Evolutionary conservation across 441 rosid genomes (phyloP), one percentile per base, ranked within the genome.

Genomic region (Biscutella laevigata): DNA sequence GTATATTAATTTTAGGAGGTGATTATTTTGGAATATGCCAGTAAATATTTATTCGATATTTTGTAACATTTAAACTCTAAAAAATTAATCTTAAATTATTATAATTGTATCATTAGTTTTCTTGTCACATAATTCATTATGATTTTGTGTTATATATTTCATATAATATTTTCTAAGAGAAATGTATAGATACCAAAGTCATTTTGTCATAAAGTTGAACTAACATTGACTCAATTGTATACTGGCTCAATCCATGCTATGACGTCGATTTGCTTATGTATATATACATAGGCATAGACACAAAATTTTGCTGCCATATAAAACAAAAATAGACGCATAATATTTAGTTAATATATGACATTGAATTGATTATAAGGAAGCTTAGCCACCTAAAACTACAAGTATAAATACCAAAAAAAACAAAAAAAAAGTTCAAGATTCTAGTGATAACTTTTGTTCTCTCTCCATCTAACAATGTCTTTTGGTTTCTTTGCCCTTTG

Each of bases 401-500:
- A 34, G 17, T 26, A 22, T 44, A 21, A 28, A 3, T 14, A 21
- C 6, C 19, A 33, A 41, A 50, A 16, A 7, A 11, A 38, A 47
- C 1, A 13, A 30, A 6, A n/a, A n/a, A n/a, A n/a, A n/a, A n/a
- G n/a, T n/a, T 2, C 0, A 37, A 39, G 16, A 64, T 55, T 46
- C 37, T 30, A 49, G 13, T 21, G 36, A 28, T 32, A 16, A 32
- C 56, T 38, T 63, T 6, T 16, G 49, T 41, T 32, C n/a, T 55
- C 39, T 40, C 51, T 42, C 16, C 20, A 8, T 37, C 29, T 26
- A 22, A n/a, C 15, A 25, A 60, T 16, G 16, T 33, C 34, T 53
- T 62, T 61, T 54, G 36, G 53, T 47, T 28, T 15, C 13, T 41
- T 26, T 56, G 33, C 19, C 60, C 53, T 43, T 51, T 44, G 36